Percentiles rank a stretch among this genome's conserved stretches.
These are phyloP conservation scores for Colletotrichum lini DNA, from an alignment of 2,329 filamentous ascomycete species.

Conservation along the genomic window DNA sequence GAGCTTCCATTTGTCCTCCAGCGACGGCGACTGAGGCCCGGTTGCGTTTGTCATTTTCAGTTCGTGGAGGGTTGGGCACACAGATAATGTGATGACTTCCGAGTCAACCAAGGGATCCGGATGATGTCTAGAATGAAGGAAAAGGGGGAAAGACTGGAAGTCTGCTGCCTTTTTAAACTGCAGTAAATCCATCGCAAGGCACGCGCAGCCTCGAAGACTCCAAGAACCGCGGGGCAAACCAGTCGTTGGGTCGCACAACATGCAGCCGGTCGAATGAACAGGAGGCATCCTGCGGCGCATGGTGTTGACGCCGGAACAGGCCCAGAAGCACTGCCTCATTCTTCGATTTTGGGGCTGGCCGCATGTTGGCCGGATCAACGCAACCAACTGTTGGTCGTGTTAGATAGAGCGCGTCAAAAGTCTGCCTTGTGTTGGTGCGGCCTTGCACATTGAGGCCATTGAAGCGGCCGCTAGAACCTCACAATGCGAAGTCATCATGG, in stretches of 20 bases:
- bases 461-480: too few species aligned
- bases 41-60: neutral
- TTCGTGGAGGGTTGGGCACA: too few species aligned
- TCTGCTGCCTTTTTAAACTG: neutral
- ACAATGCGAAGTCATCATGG: too few species aligned
- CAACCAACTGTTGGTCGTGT: neutral
- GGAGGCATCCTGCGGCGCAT: neutral
- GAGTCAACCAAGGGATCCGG: too few species aligned
- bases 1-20: neutral
- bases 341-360: constrained; percentile 3
- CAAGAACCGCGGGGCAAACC: neutral
- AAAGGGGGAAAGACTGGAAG: too few species aligned
- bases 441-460: neutral
- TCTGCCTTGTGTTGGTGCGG: constrained; percentile 18
- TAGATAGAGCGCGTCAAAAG: neutral
- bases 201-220: neutral
- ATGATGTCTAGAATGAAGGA: too few species aligned
- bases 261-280: neutral
- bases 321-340: neutral
- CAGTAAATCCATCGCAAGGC: too few species aligned
- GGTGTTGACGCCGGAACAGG: neutral
- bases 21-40: neutral
- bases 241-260: neutral
- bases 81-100: too few species aligned
- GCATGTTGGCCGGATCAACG: constrained; percentile 7